These are phyloP conservation scores for Tilletia walkeri DNA, from an alignment of 1,284 basidiomycete genomes.

Conservation along the genomic window DNA sequence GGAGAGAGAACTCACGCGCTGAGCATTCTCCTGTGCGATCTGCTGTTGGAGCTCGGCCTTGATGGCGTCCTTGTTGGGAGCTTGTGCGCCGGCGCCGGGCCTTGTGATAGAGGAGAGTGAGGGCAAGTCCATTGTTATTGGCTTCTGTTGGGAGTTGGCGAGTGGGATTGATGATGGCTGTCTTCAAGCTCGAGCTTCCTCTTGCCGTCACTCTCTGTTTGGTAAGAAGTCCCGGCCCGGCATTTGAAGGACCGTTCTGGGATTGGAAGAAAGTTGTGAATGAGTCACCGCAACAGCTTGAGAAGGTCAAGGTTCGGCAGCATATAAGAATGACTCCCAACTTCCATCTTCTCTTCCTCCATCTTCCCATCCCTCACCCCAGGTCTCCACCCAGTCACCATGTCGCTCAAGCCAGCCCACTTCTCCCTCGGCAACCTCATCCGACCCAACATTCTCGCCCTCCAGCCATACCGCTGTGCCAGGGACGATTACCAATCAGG, in stretches of 20 bases:
- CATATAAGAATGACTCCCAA: too few relatives aligned
- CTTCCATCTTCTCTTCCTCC: background rate
- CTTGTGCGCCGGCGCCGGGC: background rate
- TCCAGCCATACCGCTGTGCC: slow-evolving; percentile 92
- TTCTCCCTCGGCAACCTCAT: slow-evolving; percentile 62
- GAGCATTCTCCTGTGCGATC: slow-evolving; percentile 8
- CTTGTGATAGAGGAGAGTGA: slow-evolving; percentile 1
- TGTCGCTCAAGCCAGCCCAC: slow-evolving; percentile 52
- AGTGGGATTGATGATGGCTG: too few relatives aligned
- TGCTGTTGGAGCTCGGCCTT: slow-evolving; percentile 14
- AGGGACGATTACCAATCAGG: slow-evolving; percentile 91
- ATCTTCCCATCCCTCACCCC: background rate
- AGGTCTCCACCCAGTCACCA: background rate
- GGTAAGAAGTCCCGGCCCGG: too few relatives aligned
- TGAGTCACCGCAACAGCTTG: too few relatives aligned
- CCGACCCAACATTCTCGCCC: slow-evolving; percentile 82
- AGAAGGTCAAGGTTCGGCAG: too few relatives aligned
- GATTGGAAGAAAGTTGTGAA: too few relatives aligned
- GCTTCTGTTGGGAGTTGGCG: background rate
- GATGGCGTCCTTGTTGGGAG: slow-evolving; percentile 16
- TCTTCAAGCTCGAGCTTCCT: too few relatives aligned
- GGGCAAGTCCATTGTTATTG: background rate
- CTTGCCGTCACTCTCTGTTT: too few relatives aligned
- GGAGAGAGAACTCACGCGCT: background rate
- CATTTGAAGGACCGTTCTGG: too few relatives aligned